Conservation (phyloP, 768 basidiomycete genomes). For the Calocybe cyanea region DNA sequence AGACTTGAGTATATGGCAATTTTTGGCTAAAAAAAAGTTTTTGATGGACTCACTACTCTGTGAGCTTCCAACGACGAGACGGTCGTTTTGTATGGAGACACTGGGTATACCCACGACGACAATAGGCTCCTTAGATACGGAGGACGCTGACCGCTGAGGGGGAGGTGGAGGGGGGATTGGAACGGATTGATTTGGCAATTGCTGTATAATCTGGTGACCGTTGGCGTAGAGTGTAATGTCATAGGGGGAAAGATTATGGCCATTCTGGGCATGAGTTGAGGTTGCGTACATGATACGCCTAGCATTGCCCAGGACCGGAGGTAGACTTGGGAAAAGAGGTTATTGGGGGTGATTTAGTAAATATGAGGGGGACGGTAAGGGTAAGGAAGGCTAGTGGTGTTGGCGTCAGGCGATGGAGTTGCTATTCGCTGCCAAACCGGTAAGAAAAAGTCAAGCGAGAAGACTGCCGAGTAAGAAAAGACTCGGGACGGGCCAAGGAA, state of each 20-base stretch:
- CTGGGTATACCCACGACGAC: constrained; percentile 72
- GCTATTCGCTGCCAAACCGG: constrained; percentile 15
- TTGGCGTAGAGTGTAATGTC: constrained; percentile 29
- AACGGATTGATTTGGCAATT: constrained; percentile 27
- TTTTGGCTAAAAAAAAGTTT: constrained; percentile 4
- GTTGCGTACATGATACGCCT: constrained; percentile 56
- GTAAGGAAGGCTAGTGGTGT: constrained; percentile 14
- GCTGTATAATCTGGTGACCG: constrained; percentile 24
- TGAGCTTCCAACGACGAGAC: constrained; percentile 69
- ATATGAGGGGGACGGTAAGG: constrained; percentile 18
- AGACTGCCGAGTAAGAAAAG: constrained; percentile 16
- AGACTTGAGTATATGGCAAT: constrained; percentile 8
- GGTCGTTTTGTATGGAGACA: constrained; percentile 65
- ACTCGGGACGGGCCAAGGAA: constrained; percentile 11
- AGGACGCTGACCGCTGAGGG: constrained; percentile 26
- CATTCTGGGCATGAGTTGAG: constrained; percentile 43
- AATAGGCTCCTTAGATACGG: constrained; percentile 53
- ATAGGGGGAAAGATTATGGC: constrained; percentile 34
- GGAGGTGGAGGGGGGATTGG: constrained; percentile 22
- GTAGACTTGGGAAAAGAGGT: constrained; percentile 27
- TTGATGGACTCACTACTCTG: constrained; percentile 54
- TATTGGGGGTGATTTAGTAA: constrained; percentile 18
- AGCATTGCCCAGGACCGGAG: constrained; percentile 45
- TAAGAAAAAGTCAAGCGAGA: constrained; percentile 15
- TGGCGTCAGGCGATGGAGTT: constrained; percentile 4